phyloP scores from a whole-genome alignment of 805 yeast species.

The Saccharomyces kudriavzevii region DNA sequence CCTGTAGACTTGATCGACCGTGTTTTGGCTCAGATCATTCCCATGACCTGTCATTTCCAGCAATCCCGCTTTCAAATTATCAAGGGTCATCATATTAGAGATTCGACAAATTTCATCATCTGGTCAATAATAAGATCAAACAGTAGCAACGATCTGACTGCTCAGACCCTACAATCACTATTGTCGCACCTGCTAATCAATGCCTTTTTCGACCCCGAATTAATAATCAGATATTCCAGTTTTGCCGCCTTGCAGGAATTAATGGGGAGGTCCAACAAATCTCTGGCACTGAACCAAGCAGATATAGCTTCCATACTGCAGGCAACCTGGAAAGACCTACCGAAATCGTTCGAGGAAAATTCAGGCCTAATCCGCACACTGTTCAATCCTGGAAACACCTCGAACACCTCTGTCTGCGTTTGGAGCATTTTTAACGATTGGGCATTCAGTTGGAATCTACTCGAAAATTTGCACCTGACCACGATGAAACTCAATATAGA shows the following conservation, averaged over 20 bases:
- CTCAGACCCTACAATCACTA: slow-evolving; percentile 21
- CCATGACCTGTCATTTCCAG: slow-evolving; percentile 46
- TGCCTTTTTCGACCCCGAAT: slow-evolving; percentile 63
- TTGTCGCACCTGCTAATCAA: slow-evolving; percentile 37
- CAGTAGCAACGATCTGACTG: not conserved
- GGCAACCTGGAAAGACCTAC: not conserved
- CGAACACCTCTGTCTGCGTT: not conserved
- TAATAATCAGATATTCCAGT: slow-evolving; percentile 70
- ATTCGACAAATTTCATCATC: slow-evolving; percentile 73
- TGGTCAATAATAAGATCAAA: slow-evolving; percentile 60
- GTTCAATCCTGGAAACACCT: not conserved
- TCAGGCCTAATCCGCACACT: not conserved
- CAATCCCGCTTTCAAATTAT: slow-evolving; percentile 45
- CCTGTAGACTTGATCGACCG: not conserved
- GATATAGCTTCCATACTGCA: not conserved
- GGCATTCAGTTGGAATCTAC: slow-evolving; percentile 16
- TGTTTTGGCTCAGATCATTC: slow-evolving; percentile 30
- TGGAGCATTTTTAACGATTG: slow-evolving; percentile 19
- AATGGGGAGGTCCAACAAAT: slow-evolving; percentile 40
- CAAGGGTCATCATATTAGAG: slow-evolving; percentile 65
- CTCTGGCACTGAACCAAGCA: not conserved
- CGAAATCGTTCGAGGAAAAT: not conserved
- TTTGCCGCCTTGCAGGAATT: slow-evolving; percentile 83
- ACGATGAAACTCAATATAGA: slow-evolving; percentile 7
- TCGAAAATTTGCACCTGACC: slow-evolving; percentile 13